phyloP scores from a whole-genome alignment of 306 rosid species.

The Castanea sativa region DNA sequence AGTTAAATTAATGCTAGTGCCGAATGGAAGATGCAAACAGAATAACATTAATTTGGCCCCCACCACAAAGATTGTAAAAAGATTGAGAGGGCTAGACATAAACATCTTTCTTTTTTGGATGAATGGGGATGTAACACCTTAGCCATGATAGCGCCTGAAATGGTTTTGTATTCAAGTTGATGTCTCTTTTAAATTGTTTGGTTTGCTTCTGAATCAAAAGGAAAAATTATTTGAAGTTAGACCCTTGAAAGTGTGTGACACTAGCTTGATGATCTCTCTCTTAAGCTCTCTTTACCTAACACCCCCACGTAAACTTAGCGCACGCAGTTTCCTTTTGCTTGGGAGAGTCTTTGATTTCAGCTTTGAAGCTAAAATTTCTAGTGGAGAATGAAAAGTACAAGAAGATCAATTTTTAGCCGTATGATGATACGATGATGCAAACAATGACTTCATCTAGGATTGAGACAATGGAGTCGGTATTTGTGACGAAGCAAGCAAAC shows the following conservation, averaged over 20 bases:
- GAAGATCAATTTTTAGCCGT: constrained; percentile 17
- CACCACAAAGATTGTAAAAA: not conserved
- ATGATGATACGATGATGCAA: constrained; percentile 33
- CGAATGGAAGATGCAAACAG: too few relatives aligned
- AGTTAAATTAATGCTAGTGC: too few relatives aligned
- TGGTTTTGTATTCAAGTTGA: not conserved
- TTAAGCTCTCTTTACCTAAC: constrained; percentile 29
- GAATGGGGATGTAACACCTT: not conserved
- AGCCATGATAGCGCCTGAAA: constrained; percentile 8
- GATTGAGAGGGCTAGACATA: not conserved
- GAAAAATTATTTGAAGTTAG: constrained; percentile 10
- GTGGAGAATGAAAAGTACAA: constrained; percentile 30
- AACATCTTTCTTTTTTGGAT: too few relatives aligned
- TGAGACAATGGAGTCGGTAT: constrained; percentile 41
- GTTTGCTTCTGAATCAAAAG: constrained; percentile 12
- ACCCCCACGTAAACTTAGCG: constrained; percentile 21
- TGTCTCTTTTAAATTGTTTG: constrained; percentile 17
- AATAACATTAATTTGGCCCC: not conserved
- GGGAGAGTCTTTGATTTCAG: constrained; percentile 25
- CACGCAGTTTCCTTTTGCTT: constrained; percentile 42
- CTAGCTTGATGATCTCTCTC: not conserved
- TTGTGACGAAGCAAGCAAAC: constrained; percentile 6
- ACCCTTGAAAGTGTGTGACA: constrained; percentile 6
- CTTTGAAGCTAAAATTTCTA: constrained; percentile 29
- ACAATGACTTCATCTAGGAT: constrained; percentile 51